Percentiles rank a stretch among this genome's conserved stretches.
Conservation (phyloP, 495 filamentous ascomycete genomes). For the Pyronema omphalodes region DNA sequence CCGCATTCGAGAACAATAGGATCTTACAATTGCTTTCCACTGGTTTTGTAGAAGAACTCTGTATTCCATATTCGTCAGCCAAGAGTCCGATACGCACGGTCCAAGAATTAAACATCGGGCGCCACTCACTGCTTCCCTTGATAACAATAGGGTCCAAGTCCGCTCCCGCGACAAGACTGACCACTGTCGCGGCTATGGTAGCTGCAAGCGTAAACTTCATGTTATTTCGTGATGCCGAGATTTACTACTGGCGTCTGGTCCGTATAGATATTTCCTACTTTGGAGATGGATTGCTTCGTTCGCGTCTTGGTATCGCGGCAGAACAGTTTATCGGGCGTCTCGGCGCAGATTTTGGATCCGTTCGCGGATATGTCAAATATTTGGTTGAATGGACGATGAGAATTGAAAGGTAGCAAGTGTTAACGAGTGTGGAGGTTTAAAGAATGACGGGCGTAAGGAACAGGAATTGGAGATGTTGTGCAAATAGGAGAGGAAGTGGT, state of each 20-base stretch:
- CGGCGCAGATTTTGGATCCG: conserved; percentile 15
- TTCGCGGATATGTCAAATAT: no score
- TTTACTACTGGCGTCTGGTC: background rate
- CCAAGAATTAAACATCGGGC: background rate
- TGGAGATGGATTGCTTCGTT: background rate
- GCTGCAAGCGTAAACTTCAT: conserved; percentile 10
- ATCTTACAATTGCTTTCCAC: conserved; percentile 58
- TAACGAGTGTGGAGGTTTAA: no score
- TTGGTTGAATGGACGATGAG: no score
- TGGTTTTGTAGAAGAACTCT: conserved; percentile 63
- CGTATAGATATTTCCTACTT: background rate
- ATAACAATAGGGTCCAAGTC: conserved; percentile 50
- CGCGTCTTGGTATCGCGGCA: conserved; percentile 7
- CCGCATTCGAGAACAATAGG: background rate
- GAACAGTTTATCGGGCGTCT: conserved; percentile 16
- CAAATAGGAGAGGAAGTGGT: conserved; percentile 9
- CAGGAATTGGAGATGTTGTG: conserved; percentile 6
- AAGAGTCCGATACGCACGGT: background rate
- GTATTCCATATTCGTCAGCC: background rate
- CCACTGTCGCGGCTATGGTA: conserved; percentile 12
- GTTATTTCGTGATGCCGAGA: background rate
- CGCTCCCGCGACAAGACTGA: conserved; percentile 35
- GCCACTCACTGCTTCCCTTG: conserved; percentile 26
- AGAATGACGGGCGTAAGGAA: conserved; percentile 1
- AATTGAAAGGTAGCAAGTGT: no score